phyloP scores from a whole-genome alignment of 2,329 filamentous ascomycete species.

The Fusarium sp. region DNA sequence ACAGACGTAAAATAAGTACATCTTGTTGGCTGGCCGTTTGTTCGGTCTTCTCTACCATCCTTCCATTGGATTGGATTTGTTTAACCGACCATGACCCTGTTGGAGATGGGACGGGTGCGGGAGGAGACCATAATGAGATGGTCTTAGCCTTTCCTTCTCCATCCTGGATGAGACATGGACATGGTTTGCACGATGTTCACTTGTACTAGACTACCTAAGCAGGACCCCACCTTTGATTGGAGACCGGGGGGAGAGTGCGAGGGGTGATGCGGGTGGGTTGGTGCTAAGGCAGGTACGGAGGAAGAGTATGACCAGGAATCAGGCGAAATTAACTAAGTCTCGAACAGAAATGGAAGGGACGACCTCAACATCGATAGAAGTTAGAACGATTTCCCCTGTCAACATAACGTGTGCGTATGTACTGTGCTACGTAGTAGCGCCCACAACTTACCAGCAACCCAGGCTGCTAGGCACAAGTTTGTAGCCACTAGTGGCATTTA shows the following conservation, averaged over 20 bases:
- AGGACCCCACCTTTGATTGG: slow-evolving; percentile 32
- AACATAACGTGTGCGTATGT: no score
- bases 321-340: slow-evolving; percentile 45
- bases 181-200: slow-evolving; percentile 23
- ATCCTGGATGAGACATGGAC: slow-evolving; percentile 1
- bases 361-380: background rate
- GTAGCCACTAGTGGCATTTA: background rate
- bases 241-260: background rate
- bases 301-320: slow-evolving; percentile 32
- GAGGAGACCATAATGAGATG: slow-evolving; percentile 27
- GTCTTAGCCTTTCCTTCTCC: no score
- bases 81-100: slow-evolving; percentile 42
- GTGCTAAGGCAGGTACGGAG: slow-evolving; percentile 47
- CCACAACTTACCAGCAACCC: no score
- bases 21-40: slow-evolving; percentile 13
- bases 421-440: no score
- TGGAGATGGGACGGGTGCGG: slow-evolving; percentile 47
- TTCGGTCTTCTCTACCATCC: slow-evolving; percentile 16
- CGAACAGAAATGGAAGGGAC: slow-evolving; percentile 42
- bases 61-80: slow-evolving; percentile 38
- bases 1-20: background rate
- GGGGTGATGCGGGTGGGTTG: slow-evolving; percentile 4
- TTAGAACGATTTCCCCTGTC: background rate
- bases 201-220: no score
- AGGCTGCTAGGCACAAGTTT: background rate